Base-by-base conservation (phyloP, 257 asterid species). In the Salvia miltiorrhiza region DNA sequence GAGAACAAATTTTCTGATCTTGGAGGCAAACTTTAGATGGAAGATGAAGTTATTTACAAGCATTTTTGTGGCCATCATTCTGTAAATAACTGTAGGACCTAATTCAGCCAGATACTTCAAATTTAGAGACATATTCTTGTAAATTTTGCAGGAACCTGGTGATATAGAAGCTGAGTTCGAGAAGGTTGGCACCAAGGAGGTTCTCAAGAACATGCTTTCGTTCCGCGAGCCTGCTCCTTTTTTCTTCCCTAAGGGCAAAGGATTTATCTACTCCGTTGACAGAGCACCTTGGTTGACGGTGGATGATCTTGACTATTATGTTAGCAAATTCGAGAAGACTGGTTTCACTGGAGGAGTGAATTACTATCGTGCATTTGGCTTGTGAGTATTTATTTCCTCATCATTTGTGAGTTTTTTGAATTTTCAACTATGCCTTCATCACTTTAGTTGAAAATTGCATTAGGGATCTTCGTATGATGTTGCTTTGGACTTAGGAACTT, bases 311-410 rank as follows among this genome's bases (percentile, higher is more conserved):
- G 81, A 84, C 58, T 91, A 91, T 58, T 91, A 85, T 30, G 82
- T 67, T 32, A 65, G 33, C 68, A 84, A 71, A 60, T 89, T 84
- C 72, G 81, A 79, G 65, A 65, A 71, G 65, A 87, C 85, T 13
- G 96, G 97, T 54, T 91, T 89, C 86, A 87, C 89, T 0, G 97
- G 97, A 40, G 93, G 81, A 57, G 45, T 92, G 33, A 92, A 92
- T 74, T 89, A 85, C 75, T 92, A 92, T 66, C 92, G 96, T 5
- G 88, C 92, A 1, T 14, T 81, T 24, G 67, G 68, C 50, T 14
- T 76, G 96, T 87, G 66, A 83, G 88, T 30, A 30, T 30, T 4
- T 70, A 21, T 9, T 26, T n/a, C 28, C 26, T 9, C 7, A 16
- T 17, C 9, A n/a, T n/a, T 8, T 45, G 17, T 20, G 23, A 8